Conservation (phyloP, 805 yeast species). For the Grigorovia humatica region DNA sequence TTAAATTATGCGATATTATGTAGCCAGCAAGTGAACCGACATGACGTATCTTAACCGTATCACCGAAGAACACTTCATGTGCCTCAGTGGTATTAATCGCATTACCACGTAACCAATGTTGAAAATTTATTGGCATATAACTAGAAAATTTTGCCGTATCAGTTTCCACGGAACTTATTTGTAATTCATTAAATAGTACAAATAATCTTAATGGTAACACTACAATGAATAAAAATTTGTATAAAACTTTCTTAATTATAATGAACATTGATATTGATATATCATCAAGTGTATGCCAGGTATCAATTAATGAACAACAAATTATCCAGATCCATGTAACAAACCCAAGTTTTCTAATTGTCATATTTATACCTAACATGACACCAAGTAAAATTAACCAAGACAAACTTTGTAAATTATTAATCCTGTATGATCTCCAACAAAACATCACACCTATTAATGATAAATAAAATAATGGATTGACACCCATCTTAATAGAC, state of each 20-base stretch:
- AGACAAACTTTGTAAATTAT: slow-evolving; percentile 47
- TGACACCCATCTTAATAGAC: slow-evolving; percentile 20
- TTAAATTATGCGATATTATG: slow-evolving; percentile 62
- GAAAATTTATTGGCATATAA: slow-evolving; percentile 57
- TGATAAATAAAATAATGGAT: slow-evolving; percentile 36
- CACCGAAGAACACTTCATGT: slow-evolving; percentile 57
- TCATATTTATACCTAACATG: slow-evolving; percentile 43
- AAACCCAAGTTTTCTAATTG: slow-evolving; percentile 64
- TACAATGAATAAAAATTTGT: slow-evolving; percentile 36
- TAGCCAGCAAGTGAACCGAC: slow-evolving; percentile 59
- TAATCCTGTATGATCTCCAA: slow-evolving; percentile 38
- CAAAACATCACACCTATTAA: slow-evolving; percentile 36
- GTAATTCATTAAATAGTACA: slow-evolving; percentile 44
- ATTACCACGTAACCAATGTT: slow-evolving; percentile 36
- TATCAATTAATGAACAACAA: slow-evolving; percentile 32
- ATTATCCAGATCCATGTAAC: slow-evolving; percentile 61
- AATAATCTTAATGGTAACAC: slow-evolving; percentile 51
- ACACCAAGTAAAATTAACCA: slow-evolving; percentile 39
- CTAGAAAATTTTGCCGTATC: slow-evolving; percentile 20
- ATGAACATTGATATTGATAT: slow-evolving; percentile 33
- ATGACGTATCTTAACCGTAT: slow-evolving; percentile 65
- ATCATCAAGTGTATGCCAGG: slow-evolving; percentile 70
- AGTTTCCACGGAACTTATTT: slow-evolving; percentile 20
- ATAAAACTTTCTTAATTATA: slow-evolving; percentile 33
- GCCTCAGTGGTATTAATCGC: slow-evolving; percentile 33